A percentile compares a stretch with the other conserved stretches of the same genome.
Conservation (phyloP, 2,329 filamentous ascomycete genomes). For the Ophiostoma triangulosporum region DNA sequence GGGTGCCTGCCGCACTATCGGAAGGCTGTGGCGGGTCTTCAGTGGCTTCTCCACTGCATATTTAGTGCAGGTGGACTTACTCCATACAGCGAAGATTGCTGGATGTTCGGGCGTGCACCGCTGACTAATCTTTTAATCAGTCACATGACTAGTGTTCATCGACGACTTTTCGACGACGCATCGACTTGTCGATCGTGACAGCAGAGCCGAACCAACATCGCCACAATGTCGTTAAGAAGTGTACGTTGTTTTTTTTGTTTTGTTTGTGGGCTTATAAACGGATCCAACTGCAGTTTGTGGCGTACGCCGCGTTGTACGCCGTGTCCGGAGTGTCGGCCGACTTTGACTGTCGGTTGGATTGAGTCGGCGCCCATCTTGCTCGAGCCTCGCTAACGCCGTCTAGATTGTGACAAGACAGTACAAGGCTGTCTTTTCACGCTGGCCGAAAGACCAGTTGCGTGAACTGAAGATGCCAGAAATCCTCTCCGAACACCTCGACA, state of each 20-base stretch:
- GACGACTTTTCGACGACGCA: background rate
- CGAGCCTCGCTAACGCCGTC: background rate
- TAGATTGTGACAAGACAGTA: constrained; percentile 33
- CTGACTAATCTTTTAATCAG: too few species aligned
- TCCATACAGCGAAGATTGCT: background rate
- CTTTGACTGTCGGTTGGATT: too few species aligned
- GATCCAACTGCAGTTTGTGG: too few species aligned
- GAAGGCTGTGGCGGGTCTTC: background rate
- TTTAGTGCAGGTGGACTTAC: background rate
- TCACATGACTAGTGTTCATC: too few species aligned
- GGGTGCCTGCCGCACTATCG: background rate
- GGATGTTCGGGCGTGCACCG: too few species aligned
- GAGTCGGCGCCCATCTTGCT: too few species aligned
- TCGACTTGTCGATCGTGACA: background rate
- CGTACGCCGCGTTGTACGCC: too few species aligned
- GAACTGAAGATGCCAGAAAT: constrained; percentile 48
- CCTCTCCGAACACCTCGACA: constrained; percentile 32
- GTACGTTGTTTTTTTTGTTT: background rate
- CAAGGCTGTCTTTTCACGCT: constrained; percentile 38
- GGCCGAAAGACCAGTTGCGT: constrained; percentile 51
- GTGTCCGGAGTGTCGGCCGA: too few species aligned
- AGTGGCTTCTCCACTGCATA: background rate
- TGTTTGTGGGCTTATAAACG: too few species aligned
- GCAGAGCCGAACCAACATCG: background rate
- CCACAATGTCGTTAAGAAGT: constrained; percentile 3